Base-by-base conservation (phyloP, 179 eudicot species). In the Carnegiea gigantea region DNA sequence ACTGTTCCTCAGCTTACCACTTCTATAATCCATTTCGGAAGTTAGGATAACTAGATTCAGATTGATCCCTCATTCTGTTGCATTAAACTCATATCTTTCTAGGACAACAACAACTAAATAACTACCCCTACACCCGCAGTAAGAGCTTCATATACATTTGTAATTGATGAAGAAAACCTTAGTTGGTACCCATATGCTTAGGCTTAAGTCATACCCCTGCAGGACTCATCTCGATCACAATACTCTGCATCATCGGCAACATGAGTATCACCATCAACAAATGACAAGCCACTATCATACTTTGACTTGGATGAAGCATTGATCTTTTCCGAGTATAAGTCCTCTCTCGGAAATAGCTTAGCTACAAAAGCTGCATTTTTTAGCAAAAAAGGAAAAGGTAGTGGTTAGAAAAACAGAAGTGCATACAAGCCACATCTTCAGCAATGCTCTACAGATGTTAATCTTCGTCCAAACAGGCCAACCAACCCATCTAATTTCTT, bases 341-440 rank as follows among this genome's bases (percentile, higher is more conserved):
- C 83, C 83, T 85, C 86, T 74, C 43, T 82, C 18, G 74, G 78
- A 74, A 86, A 85, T 9, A 86, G 68, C 46, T 86, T 84, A 57
- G 86, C 84, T 8, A 86, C 83, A 85, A 88, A 88, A 62, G 90
- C 90, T 88, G 87, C 70, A 77, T 36, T 43, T 44, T 75, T 28
- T 4, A 76, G 75, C 30, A 81, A 73, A 43, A 1, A 12, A 12
- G 53, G 48, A 60, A 26, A 51, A 53, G 40, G 28, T 36, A 62
- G 73, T 20, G 1, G 36, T 30, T 75, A 51, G 24, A 24, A 54
- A 48, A 20, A 51, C 51, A 20, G 4, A 4, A 51, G 18, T 28
- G 15, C 23, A 15, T 30, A 53, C 23, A 38, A 54, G 79, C 13
- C 26, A 68, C 11, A 13, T 9, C 33, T 49, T 73, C 1, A 26